Conservation (phyloP, 2,329 filamentous ascomycete species). For the Westerdykella aurantiaca region DNA sequence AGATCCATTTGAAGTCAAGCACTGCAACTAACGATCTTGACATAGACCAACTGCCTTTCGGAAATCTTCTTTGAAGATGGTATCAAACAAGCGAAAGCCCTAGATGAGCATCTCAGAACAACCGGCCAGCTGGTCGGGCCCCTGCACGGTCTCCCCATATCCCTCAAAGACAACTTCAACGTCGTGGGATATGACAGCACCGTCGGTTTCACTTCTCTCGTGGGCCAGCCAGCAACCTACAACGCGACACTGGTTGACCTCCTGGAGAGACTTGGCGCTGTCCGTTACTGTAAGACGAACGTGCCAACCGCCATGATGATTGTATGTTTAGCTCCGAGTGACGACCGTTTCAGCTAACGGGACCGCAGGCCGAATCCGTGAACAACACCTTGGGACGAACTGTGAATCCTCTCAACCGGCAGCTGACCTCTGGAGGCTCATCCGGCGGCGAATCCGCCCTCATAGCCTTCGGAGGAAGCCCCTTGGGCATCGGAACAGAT, state of each 20-base stretch:
- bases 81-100: slow-evolving; percentile 45
- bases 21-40: neutral
- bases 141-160: slow-evolving; percentile 61
- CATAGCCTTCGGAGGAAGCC: slow-evolving; percentile 54
- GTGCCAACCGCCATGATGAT: slow-evolving; percentile 67
- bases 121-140: slow-evolving; percentile 52
- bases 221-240: slow-evolving; percentile 52
- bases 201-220: slow-evolving; percentile 58
- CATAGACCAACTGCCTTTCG: slow-evolving; percentile 55
- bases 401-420: slow-evolving; percentile 55
- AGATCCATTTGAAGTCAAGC: neutral
- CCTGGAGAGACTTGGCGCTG: slow-evolving; percentile 55
- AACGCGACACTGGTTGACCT: slow-evolving; percentile 56
- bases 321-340: slow-evolving; percentile 9
- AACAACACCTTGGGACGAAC: slow-evolving; percentile 62
- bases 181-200: slow-evolving; percentile 55
- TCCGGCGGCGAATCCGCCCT: slow-evolving; percentile 64
- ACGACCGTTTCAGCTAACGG: slow-evolving; percentile 3
- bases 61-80: slow-evolving; percentile 53
- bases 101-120: slow-evolving; percentile 47
- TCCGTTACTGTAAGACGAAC: slow-evolving; percentile 67
- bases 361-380: slow-evolving; percentile 50
- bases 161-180: slow-evolving; percentile 68
- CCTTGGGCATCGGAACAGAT: slow-evolving; percentile 59
- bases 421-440: slow-evolving; percentile 57